Evolutionary conservation across 495 filamentous ascomycete species (phyloP).

Genomic region (Pseudoneurospora amorphoporcata): DNA sequence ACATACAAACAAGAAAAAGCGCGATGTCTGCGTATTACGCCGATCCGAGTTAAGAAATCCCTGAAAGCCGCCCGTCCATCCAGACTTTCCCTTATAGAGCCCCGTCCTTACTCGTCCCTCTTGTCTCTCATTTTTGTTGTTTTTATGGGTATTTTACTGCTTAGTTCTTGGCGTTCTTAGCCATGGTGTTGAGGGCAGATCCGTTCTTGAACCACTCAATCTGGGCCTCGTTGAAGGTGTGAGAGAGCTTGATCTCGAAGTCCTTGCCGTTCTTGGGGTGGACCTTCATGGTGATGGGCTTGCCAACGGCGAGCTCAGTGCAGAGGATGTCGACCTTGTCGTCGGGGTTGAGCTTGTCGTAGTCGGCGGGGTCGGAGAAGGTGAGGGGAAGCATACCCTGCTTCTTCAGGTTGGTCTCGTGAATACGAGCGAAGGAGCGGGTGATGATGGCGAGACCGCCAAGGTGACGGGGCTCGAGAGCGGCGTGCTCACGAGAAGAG

Average conservation of each 20-base stretch:
- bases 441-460: conserved; percentile 96
- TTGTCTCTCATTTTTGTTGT: conserved; percentile 9
- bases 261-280: conserved; percentile 74
- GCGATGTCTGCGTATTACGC: conserved; percentile 19
- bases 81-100: conserved; percentile 2
- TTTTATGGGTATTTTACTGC: conserved; percentile 9
- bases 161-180: conserved; percentile 44
- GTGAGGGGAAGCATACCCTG: conserved; percentile 99
- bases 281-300: conserved; percentile 85
- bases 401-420: conserved; percentile 99
- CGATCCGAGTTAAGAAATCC: conserved; percentile 17
- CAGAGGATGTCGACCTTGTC: conserved; percentile 85
- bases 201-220: conserved; percentile 98
- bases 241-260: conserved; percentile 74
- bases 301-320: conserved; percentile 86
- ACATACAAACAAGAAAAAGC: conserved; percentile 23
- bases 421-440: conserved; percentile 94
- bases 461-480: conserved; percentile 93
- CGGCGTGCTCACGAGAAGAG: conserved; percentile 93
- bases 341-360: conserved; percentile 89
- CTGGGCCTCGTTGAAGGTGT: conserved; percentile 96
- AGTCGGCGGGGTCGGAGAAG: conserved; percentile 89
- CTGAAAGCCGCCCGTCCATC: conserved; percentile 17
- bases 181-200: conserved; percentile 96
- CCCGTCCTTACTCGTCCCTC: conserved; percentile 5